A percentile compares a stretch with the other conserved stretches of the same genome.
phyloP scores from a whole-genome alignment of 2,329 filamentous ascomycete genomes.

The Alternaria metachromatica region DNA sequence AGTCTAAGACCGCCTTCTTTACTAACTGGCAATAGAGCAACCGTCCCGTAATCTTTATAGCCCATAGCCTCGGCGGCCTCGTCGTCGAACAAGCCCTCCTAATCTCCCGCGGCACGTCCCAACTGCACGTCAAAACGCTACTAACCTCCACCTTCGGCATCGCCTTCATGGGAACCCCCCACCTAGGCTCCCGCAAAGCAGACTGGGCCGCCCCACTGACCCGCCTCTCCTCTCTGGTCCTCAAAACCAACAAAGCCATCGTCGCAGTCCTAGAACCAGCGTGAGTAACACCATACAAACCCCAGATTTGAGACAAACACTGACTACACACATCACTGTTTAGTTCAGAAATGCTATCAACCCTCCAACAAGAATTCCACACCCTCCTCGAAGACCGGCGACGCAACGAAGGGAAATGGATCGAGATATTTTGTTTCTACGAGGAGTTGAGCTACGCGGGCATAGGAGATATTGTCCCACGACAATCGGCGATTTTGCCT shows the following conservation, averaged over 20 bases:
- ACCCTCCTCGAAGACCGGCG: neutral
- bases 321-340: no score
- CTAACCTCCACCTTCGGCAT: neutral
- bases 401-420: neutral
- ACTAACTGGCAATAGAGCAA: neutral
- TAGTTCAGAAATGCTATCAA: neutral
- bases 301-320: no score
- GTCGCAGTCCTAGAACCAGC: neutral
- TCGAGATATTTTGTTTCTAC: neutral
- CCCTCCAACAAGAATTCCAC: neutral
- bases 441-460: neutral
- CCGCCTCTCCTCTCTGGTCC: neutral
- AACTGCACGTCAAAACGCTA: neutral
- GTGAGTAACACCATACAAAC: no score
- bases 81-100: neutral
- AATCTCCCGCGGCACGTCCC: neutral
- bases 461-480: neutral
- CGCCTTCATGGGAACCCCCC: neutral
- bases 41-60: neutral
- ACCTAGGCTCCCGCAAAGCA: neutral
- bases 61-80: neutral
- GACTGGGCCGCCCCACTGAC: neutral
- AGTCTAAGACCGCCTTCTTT: neutral
- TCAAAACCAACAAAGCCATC: rapidly evolving
- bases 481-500: rapidly evolving